A percentile compares a stretch with the other conserved stretches of the same genome.
Conservation (phyloP, 2,329 filamentous ascomycete species). For the Clonostachys rhizophaga region DNA sequence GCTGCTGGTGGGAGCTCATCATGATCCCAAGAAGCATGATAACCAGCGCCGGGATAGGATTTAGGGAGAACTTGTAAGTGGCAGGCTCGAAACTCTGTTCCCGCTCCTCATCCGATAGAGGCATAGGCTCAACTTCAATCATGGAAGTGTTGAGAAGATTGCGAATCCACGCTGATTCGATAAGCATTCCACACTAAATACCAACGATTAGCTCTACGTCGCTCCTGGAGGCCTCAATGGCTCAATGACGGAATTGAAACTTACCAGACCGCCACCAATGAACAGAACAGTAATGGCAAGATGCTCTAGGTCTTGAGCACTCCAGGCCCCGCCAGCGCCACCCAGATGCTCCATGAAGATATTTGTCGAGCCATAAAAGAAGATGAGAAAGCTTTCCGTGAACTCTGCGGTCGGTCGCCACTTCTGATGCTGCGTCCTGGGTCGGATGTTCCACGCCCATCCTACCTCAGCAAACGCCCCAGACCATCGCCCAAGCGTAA, state of each 20-base stretch:
- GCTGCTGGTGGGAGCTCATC: conserved; percentile 91
- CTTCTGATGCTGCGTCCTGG: conserved; percentile 47
- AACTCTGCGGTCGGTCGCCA: conserved; percentile 83
- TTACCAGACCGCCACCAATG: conserved; percentile 82
- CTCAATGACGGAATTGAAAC: conserved; percentile 21
- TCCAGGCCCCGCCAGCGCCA: conserved; percentile 67
- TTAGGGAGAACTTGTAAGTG: conserved; percentile 72
- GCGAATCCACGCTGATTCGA: conserved; percentile 70
- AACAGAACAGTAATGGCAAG: conserved; percentile 91
- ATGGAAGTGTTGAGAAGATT: conserved; percentile 57
- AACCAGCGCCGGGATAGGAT: conserved; percentile 82
- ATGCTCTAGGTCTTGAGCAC: conserved; percentile 80
- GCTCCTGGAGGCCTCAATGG: not conserved
- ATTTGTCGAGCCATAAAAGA: conserved; percentile 83
- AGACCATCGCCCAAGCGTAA: conserved; percentile 85
- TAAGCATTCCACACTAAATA: conserved; percentile 69
- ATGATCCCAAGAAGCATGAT: conserved; percentile 86
- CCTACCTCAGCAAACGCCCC: conserved; percentile 87
- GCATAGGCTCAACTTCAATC: conserved; percentile 26
- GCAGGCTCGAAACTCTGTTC: conserved; percentile 41
- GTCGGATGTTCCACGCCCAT: conserved; percentile 93
- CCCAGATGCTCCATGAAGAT: conserved; percentile 89
- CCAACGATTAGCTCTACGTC: not conserved
- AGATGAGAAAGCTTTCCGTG: conserved; percentile 84
- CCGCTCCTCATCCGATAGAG: conserved; percentile 43